Conservation (phyloP, 176 grass and related monocot species). For the Aegilops speltoides region DNA sequence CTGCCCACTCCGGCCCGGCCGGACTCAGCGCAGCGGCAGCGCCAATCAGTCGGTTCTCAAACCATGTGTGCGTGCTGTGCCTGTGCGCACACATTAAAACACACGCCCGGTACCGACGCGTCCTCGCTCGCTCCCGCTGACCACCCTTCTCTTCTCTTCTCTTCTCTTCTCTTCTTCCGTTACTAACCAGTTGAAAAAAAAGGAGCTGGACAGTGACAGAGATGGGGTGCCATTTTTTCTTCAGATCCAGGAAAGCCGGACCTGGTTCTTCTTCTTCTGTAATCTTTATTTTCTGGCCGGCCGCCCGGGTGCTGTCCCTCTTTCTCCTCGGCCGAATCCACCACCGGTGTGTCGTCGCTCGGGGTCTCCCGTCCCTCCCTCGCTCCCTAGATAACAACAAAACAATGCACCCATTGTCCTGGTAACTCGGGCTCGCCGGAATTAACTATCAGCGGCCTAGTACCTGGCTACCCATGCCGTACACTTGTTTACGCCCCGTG, state of each 20-base stretch:
- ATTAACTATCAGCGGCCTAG: neutral
- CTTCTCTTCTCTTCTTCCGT: neutral
- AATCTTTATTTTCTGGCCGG: neutral
- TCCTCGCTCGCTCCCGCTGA: neutral
- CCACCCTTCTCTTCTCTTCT: neutral
- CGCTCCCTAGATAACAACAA: neutral
- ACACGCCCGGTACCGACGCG: neutral
- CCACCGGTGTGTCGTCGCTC: neutral
- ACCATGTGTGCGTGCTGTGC: too few relatives aligned
- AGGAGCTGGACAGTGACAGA: neutral
- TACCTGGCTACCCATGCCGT: neutral
- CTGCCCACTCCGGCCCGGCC: neutral
- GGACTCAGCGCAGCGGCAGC: neutral
- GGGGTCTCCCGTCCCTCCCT: neutral
- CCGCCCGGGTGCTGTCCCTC: neutral
- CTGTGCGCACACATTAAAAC: too few relatives aligned
- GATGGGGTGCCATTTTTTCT: neutral
- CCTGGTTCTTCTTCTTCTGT: neutral
- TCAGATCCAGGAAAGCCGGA: neutral
- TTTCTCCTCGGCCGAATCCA: neutral
- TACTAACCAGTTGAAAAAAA: too few relatives aligned
- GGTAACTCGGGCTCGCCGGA: slow-evolving; percentile 29
- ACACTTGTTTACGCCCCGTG: neutral
- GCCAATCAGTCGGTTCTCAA: neutral
- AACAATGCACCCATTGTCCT: neutral